Conservation (phyloP, 225 moss, liverwort and hornwort genomes). For the Ulota crispa region DNA sequence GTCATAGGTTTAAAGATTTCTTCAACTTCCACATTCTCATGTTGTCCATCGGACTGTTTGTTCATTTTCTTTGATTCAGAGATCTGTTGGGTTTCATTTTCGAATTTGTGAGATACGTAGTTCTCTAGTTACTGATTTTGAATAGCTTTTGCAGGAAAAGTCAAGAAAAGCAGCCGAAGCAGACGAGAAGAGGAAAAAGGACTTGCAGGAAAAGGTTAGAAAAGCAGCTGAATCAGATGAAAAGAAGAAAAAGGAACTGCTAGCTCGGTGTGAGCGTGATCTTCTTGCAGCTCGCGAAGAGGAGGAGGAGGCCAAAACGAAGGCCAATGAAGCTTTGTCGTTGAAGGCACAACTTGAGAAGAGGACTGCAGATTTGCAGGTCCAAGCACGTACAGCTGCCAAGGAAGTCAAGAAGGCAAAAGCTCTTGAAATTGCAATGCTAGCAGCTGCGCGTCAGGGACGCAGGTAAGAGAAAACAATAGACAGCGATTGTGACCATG, state of each 20-base stretch:
- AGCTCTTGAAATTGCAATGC: conserved; percentile 51
- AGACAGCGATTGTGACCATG: neutral
- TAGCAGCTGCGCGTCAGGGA: conserved; percentile 29
- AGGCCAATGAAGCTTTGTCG: conserved; percentile 52
- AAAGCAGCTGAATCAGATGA: conserved; percentile 38
- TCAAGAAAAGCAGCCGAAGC: conserved; percentile 23
- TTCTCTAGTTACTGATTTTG: conserved; percentile 5
- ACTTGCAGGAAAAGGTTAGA: conserved; percentile 34
- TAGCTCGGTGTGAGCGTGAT: conserved; percentile 49
- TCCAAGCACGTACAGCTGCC: conserved; percentile 35
- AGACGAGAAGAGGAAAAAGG: conserved; percentile 56
- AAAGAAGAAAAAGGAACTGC: conserved; percentile 56
- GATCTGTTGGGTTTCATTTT: neutral
- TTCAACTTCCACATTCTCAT: neutral
- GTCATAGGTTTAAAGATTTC: neutral
- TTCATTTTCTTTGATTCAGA: conserved; percentile 1
- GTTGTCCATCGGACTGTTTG: neutral
- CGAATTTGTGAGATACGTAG: conserved; percentile 4
- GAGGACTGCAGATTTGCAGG: conserved; percentile 38
- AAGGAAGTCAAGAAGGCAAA: conserved; percentile 27
- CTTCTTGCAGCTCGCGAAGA: conserved; percentile 52
- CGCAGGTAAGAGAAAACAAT: conserved; percentile 24
- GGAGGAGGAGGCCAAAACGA: conserved; percentile 55
- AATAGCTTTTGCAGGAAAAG: conserved; percentile 25
- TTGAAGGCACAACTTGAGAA: conserved; percentile 58